Evolutionary conservation across 768 basidiomycete genomes (phyloP), one percentile per base, ranked within the genome.

Genomic region (Cyclocybe aegerita): DNA sequence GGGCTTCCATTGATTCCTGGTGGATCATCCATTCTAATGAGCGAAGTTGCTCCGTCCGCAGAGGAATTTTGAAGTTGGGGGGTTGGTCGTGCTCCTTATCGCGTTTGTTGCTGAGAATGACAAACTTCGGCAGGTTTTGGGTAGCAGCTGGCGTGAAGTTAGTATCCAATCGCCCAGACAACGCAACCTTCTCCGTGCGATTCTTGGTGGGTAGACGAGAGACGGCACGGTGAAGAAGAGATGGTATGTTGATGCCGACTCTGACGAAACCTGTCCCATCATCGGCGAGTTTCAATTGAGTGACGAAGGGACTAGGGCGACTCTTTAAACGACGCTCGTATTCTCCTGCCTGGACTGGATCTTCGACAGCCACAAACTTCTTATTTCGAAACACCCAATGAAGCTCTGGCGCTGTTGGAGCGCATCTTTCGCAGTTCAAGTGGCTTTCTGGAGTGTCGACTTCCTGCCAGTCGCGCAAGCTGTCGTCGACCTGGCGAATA

Each of bases 1-100:
- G 66, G 0, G 82, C 81, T 32, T 81, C 71, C 1, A 59, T 49
- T 1, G 79, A 71, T 67, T 98, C 95, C 60, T 90, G 90, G 39
- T 73, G 65, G 39, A 96, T 69, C 95, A 97, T 97, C 95, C 95
- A 98, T 45, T 82, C 82, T 46, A 97, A 70, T 3, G 94, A 97
- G 29, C 94, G 90, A 15, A 91, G 74, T 62, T 98, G 95, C 60
- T 98, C 95, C 30, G 74, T 80, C 36, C 95, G 82, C 29, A 98
- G 78, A 12, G 77, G 70, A 9, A 86, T 72, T 60, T 77, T 80
- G 75, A 96, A 97, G 58, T 80, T 81, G 1, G 87, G 86, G 0
- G 94, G 94, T 59, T 95, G 92, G 1, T 59, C 60, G 56, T 90
- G 86, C 58, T 86, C 71, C 8, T 74, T 70, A 62, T 96, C 93